These are phyloP conservation scores for Debaryomyces hansenii DNA, from an alignment of 805 yeast species.

Conservation along the genomic window DNA sequence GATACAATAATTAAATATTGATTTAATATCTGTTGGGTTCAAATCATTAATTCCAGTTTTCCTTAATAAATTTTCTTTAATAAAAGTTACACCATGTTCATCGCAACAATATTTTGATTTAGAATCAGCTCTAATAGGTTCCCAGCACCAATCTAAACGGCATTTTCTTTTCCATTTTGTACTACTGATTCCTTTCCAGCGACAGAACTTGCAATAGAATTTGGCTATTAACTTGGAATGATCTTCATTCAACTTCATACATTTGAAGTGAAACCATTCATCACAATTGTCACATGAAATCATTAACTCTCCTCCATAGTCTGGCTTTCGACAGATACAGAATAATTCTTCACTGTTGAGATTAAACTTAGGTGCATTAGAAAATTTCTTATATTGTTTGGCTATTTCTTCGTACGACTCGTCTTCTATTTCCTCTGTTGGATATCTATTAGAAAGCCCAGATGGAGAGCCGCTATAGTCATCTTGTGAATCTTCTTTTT, in stretches of 20 bases:
- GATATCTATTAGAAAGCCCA: not conserved
- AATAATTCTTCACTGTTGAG: constrained; percentile 61
- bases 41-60: constrained; percentile 12
- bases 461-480: not conserved
- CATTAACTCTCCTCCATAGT: constrained; percentile 76
- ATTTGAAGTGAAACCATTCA: constrained; percentile 88
- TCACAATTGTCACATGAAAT: constrained; percentile 95
- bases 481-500: not conserved
- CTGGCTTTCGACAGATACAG: constrained; percentile 78
- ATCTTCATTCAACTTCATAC: constrained; percentile 58
- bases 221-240: constrained; percentile 57
- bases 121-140: constrained; percentile 45
- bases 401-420: constrained; percentile 33
- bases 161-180: constrained; percentile 80
- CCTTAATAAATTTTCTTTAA: constrained; percentile 25
- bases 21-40: constrained; percentile 20
- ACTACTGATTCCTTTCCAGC: constrained; percentile 47
- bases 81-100: constrained; percentile 62
- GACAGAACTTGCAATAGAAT: constrained; percentile 76
- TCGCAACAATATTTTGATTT: constrained; percentile 71
- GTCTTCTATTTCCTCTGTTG: constrained; percentile 12
- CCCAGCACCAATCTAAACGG: constrained; percentile 54
- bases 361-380: constrained; percentile 40
- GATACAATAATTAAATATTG: constrained; percentile 18
- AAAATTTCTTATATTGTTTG: constrained; percentile 37